Evolutionary conservation across 2,329 filamentous ascomycete genomes (phyloP).

Genomic region (Mollisia scopiformis): DNA sequence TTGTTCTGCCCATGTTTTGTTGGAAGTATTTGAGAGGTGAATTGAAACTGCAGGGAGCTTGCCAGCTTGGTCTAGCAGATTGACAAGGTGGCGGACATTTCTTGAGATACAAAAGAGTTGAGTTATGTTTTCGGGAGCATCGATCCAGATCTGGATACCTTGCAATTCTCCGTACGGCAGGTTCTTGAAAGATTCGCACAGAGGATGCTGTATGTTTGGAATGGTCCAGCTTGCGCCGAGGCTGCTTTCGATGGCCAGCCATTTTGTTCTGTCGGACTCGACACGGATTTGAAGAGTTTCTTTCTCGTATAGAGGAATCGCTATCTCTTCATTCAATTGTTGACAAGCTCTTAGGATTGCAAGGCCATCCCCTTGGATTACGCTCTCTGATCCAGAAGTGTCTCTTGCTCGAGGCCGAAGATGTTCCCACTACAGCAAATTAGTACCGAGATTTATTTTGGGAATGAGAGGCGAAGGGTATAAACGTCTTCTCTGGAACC

Average conservation of each 20-base stretch:
- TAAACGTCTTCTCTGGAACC: neutral
- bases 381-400: too few species aligned
- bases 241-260: neutral
- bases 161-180: neutral
- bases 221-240: neutral
- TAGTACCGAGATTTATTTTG: too few species aligned
- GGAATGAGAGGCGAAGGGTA: neutral
- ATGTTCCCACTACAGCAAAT: too few species aligned
- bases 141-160: neutral
- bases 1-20: neutral
- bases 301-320: neutral
- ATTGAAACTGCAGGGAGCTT: neutral
- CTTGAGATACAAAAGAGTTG: neutral
- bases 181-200: neutral
- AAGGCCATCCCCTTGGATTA: neutral
- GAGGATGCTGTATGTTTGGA: neutral
- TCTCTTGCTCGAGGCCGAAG: neutral
- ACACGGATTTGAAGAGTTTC: neutral
- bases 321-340: slow-evolving; percentile 2
- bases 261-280: neutral
- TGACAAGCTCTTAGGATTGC: neutral
- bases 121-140: neutral
- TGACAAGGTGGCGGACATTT: neutral
- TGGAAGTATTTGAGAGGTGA: neutral
- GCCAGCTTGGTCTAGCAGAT: neutral